Base-by-base conservation (phyloP, 139 green algal genomes). In the Pedinophyceae sp. region DNA sequence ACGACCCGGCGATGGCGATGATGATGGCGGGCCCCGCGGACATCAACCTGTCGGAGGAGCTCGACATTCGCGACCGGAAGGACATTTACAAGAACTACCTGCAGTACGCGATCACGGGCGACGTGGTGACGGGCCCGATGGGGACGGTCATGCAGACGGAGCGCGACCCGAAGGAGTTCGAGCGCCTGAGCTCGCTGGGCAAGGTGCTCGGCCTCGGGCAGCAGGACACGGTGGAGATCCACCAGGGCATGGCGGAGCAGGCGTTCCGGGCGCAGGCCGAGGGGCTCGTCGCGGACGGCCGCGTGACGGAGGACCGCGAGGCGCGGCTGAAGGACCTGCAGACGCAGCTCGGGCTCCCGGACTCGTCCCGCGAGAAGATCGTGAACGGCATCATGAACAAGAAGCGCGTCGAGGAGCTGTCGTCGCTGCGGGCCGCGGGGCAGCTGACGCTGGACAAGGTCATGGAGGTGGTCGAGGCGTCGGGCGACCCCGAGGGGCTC, bases 1-100 rank as follows among this genome's bases (percentile, higher is more conserved):
- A 43, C 34, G 10, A 43, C 10, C 34, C 34, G 10, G 34, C 34
- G 10, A 19, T 43, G 34, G 34, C 7, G 7, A 13, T 43, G 34
- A 7, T 43, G 34, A 13, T 19, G 34, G 34, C 34, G 34, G 13
- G 7, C 10, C 34, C 34, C 13, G 34, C 34, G 10, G 49, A 41
- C 20, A 55, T 55, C 49, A 55, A n/a, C 6, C 23, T 55, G 24
- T 22, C 30, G 49, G 49, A 55, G 49, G 49, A 55, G 20, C 22
- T 55, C 20, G 49, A 55, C 49, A 23, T 39, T 15, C n/a, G 49
- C 5, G 49, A 55, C 49, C 27, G 49, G 20, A 28, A 30, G 23
- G 49, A 55, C 29, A 27, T 55, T 16, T 55, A 55, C 49, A 29
- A 23, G 20, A 27, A 55, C 24, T 55, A 39, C 49, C 49, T 55